These are phyloP conservation scores for Lycium ferocissimum DNA, from an alignment of 257 asterid species.

Conservation along the genomic window DNA sequence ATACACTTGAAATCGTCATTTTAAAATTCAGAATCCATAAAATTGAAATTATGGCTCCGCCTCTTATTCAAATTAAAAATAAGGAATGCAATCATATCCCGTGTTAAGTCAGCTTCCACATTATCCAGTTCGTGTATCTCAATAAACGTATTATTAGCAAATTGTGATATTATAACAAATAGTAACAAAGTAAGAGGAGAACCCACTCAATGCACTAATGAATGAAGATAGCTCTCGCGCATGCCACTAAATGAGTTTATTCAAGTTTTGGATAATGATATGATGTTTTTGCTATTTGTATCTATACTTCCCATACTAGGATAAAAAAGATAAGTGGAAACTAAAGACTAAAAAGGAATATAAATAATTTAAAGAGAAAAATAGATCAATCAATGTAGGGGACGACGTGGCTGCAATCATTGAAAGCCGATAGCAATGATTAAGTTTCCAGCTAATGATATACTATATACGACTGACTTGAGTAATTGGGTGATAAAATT, in stretches of 20 bases:
- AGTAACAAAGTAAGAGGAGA: neutral
- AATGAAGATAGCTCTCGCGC: neutral
- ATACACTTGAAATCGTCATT: too few species aligned
- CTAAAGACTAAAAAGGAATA: neutral
- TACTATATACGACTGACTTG: neutral
- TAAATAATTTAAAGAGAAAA: neutral
- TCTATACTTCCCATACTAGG: constrained; percentile 28
- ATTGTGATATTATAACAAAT: neutral
- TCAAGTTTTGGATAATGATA: neutral
- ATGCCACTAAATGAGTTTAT: constrained; percentile 20
- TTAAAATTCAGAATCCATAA: too few species aligned
- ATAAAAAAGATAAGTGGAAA: neutral
- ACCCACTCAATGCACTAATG: constrained; percentile 27
- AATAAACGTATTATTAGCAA: neutral
- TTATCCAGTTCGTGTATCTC: neutral
- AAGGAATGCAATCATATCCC: too few species aligned
- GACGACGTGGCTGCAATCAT: constrained; percentile 3
- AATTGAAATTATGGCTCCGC: too few species aligned
- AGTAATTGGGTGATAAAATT: too few species aligned
- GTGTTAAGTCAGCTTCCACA: constrained; percentile 14
- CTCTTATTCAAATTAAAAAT: too few species aligned
- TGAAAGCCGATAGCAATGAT: neutral
- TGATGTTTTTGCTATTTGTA: constrained; percentile 4
- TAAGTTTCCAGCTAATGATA: neutral
- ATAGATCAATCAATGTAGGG: neutral